Conservation (phyloP, 768 basidiomycete genomes). For the Pleurotus sapidus region DNA sequence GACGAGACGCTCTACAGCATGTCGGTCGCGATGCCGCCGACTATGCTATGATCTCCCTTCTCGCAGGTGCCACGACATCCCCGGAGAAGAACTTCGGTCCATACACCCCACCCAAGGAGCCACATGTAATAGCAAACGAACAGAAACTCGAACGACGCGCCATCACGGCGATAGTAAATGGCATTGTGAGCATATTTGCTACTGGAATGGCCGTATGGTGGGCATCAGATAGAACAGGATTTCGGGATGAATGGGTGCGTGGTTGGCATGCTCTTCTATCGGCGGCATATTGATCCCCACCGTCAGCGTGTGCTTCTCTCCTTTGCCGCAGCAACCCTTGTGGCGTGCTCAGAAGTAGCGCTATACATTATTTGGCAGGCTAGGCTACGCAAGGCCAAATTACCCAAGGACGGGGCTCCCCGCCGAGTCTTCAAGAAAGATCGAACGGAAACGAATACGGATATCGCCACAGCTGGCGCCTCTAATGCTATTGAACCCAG, state of each 20-base stretch:
- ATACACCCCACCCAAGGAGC: conserved; percentile 40
- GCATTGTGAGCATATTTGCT: conserved; percentile 63
- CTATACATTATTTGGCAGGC: conserved; percentile 76
- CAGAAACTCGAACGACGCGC: conserved; percentile 59
- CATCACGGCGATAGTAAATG: conserved; percentile 70
- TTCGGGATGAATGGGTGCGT: conserved; percentile 78
- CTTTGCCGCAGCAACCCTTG: conserved; percentile 56
- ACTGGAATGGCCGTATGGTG: conserved; percentile 72
- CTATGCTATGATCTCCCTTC: conserved; percentile 70
- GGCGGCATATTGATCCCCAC: conserved; percentile 6
- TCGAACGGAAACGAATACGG: conserved; percentile 19
- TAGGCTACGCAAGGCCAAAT: conserved; percentile 29
- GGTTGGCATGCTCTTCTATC: neutral
- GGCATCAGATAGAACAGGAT: conserved; percentile 60
- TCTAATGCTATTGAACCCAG: conserved; percentile 9
- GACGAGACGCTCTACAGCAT: conserved; percentile 32
- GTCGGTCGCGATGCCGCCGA: conserved; percentile 45
- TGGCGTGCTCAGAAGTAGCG: conserved; percentile 67
- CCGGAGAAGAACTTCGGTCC: conserved; percentile 69
- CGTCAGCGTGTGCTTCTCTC: conserved; percentile 59
- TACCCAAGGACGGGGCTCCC: conserved; percentile 17
- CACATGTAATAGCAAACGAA: conserved; percentile 28
- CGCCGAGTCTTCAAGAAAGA: conserved; percentile 27
- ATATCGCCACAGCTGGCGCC: conserved; percentile 7
- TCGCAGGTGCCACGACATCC: conserved; percentile 78